A percentile compares a stretch with the other conserved stretches of the same genome.
Conservation (phyloP, 2,329 filamentous ascomycete genomes). For the Zymoseptoria ardabiliae region DNA sequence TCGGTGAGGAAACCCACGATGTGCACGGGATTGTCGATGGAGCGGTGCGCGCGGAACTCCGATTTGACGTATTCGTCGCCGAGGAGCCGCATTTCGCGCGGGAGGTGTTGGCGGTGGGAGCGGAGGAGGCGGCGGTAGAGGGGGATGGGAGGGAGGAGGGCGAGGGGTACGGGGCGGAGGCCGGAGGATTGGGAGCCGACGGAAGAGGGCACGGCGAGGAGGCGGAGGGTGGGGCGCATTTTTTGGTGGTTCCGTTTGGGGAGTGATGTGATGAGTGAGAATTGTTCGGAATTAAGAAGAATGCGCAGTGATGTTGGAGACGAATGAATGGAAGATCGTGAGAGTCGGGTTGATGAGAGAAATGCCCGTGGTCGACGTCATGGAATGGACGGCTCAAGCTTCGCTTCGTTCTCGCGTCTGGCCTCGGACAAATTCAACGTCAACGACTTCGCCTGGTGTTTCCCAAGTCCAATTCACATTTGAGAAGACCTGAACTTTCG, state of each 20-base stretch:
- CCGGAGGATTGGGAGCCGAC: conserved; percentile 24
- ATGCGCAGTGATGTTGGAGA: no score
- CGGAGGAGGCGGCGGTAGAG: conserved; percentile 84
- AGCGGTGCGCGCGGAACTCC: conserved; percentile 78
- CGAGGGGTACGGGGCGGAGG: conserved; percentile 45
- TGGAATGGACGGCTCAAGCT: not conserved
- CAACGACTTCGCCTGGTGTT: no score
- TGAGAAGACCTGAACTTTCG: no score
- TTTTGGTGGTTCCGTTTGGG: no score
- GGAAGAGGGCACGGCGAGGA: conserved; percentile 28
- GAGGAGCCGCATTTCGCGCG: conserved; percentile 65
- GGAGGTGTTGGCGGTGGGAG: conserved; percentile 73
- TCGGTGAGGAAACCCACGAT: conserved; percentile 93
- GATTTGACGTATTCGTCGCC: conserved; percentile 90
- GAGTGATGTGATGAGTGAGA: no score
- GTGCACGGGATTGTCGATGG: conserved; percentile 84
- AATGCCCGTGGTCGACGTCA: conserved; percentile 1
- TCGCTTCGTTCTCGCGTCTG: no score
- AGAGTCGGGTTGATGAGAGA: not conserved
- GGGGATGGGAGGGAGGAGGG: conserved; percentile 77
- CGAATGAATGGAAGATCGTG: no score
- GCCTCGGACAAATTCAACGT: no score
- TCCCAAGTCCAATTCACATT: no score
- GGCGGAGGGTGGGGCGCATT: conserved; percentile 22
- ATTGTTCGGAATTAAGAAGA: no score